Evolutionary conservation across 1,284 basidiomycete species (phyloP).

Genomic region (Ceratobasidium sp.): DNA sequence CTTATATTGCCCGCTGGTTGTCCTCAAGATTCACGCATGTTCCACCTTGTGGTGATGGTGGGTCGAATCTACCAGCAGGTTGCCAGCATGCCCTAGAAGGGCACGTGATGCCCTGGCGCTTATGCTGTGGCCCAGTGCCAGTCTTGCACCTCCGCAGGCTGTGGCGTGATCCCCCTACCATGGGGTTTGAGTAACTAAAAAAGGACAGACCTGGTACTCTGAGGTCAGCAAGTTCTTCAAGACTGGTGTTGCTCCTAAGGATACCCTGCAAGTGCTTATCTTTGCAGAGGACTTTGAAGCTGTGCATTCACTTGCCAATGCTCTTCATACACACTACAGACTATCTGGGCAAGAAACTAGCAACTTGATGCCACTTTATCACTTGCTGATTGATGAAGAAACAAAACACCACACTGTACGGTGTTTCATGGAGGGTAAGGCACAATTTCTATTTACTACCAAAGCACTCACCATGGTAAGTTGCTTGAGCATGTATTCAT

Average conservation of each 20-base stretch:
- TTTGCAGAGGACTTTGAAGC: not conserved
- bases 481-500: not conserved
- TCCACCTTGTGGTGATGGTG: not conserved
- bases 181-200: not conserved
- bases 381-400: not conserved
- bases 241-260: not conserved
- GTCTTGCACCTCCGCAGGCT: conserved; percentile 6
- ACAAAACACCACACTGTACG: not conserved
- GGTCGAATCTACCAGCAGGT: not conserved
- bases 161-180: conserved; percentile 1
- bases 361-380: not conserved
- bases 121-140: not conserved
- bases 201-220: not conserved
- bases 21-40: not conserved
- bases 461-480: conserved; percentile 21
- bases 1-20: not conserved
- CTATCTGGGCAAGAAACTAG: not conserved
- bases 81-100: not conserved
- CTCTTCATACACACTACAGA: not conserved
- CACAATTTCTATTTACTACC: not conserved
- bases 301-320: not conserved
- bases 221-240: not conserved
- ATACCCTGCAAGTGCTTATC: not conserved
- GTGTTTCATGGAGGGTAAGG: not conserved
- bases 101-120: not conserved